Evolutionary conservation across 2,329 filamentous ascomycete genomes (phyloP).

Genomic region (Stachybotrys echinatus): DNA sequence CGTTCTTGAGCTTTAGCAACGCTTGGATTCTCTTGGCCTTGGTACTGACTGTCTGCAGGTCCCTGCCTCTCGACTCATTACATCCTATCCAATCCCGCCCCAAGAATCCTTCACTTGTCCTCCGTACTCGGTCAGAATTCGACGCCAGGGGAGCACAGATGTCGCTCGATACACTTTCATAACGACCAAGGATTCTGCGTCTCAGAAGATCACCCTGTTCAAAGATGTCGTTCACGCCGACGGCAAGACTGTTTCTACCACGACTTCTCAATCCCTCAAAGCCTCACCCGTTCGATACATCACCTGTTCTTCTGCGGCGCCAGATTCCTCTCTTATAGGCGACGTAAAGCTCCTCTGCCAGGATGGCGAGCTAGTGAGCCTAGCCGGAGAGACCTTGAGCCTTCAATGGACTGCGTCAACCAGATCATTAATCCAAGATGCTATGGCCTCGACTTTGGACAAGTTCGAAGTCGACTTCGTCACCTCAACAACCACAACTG

Average conservation of each 20-base stretch:
- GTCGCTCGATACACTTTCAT: conserved; percentile 57
- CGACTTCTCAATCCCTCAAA: conserved; percentile 36
- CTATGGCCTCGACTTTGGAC: conserved; percentile 23
- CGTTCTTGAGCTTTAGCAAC: too few relatives aligned
- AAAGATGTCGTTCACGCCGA: conserved; percentile 48
- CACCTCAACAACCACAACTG: conserved; percentile 36
- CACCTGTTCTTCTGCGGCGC: conserved; percentile 22
- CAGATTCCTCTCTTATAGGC: conserved; percentile 18
- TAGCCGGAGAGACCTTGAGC: conserved; percentile 47
- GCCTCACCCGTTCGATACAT: conserved; percentile 28
- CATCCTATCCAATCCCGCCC: conserved; percentile 62
- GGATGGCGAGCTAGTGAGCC: conserved; percentile 55
- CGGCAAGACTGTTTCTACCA: conserved; percentile 48
- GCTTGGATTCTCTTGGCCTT: too few relatives aligned
- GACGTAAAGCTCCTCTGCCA: conserved; percentile 51
- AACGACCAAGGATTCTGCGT: conserved; percentile 43
- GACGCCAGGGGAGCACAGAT: conserved; percentile 40
- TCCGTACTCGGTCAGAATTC: conserved; percentile 52
- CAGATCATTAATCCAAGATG: conserved; percentile 28
- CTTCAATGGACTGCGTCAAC: conserved; percentile 28
- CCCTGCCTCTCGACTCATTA: conserved; percentile 55
- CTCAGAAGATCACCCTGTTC: conserved; percentile 53
- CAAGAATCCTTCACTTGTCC: conserved; percentile 60
- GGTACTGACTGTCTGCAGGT: conserved; percentile 36
- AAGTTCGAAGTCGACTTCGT: conserved; percentile 44